Conservation (phyloP, 2,329 filamentous ascomycete species). For the Exserohilum rostratum region DNA sequence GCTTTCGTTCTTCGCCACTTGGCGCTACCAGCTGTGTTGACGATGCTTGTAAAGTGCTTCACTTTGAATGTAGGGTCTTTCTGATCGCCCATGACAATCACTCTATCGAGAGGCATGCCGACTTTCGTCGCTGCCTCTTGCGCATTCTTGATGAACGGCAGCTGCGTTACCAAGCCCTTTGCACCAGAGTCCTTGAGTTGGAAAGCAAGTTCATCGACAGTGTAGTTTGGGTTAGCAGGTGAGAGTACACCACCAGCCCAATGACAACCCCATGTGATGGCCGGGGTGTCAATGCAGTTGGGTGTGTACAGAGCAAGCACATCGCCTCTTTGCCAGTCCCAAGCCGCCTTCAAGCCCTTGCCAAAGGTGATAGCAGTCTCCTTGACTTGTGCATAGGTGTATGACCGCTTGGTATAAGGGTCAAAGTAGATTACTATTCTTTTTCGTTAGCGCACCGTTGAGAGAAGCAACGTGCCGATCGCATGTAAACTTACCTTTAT, state of each 20-base stretch:
- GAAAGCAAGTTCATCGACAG: constrained; percentile 79
- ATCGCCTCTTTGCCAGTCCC: constrained; percentile 82
- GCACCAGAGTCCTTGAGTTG: constrained; percentile 81
- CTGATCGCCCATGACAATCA: constrained; percentile 77
- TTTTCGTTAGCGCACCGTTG: constrained; percentile 10
- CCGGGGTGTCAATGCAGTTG: constrained; percentile 79
- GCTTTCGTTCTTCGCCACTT: constrained; percentile 64
- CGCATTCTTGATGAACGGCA: constrained; percentile 68
- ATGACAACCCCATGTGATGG: constrained; percentile 76
- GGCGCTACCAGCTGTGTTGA: constrained; percentile 65
- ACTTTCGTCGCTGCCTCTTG: constrained; percentile 70
- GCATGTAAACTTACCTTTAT: constrained; percentile 65
- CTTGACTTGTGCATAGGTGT: constrained; percentile 74
- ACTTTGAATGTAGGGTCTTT: constrained; percentile 63
- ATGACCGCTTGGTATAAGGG: constrained; percentile 69
- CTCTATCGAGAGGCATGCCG: constrained; percentile 72
- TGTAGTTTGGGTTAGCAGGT: constrained; percentile 90
- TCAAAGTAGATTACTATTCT: constrained; percentile 76
- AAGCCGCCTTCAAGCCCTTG: constrained; percentile 73
- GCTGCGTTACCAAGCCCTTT: constrained; percentile 76
- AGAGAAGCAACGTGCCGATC: not conserved
- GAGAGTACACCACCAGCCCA: constrained; percentile 84
- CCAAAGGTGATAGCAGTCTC: constrained; percentile 75
- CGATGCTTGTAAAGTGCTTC: constrained; percentile 75
- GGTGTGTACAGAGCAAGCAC: constrained; percentile 83